phyloP scores from a whole-genome alignment of 2,329 filamentous ascomycete genomes.

The Aureobasidium sp. region DNA sequence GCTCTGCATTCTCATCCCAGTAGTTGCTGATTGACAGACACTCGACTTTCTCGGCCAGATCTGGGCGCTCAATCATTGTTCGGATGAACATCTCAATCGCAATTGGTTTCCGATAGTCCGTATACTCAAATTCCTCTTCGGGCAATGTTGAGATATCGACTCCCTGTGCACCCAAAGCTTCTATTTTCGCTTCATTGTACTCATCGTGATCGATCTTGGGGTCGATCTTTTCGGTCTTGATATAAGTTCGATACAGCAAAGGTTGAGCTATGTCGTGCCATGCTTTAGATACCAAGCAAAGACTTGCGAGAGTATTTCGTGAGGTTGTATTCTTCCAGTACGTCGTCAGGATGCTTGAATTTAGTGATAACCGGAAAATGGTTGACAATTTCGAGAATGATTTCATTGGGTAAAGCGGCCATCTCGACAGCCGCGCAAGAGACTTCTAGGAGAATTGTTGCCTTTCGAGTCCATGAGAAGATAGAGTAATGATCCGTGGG shows the following conservation, averaged over 20 bases:
- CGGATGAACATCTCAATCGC: neutral
- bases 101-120: neutral
- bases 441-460: too few species aligned
- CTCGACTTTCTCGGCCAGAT: neutral
- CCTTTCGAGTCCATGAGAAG: too few species aligned
- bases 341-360: neutral
- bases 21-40: neutral
- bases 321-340: neutral
- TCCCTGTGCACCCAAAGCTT: neutral
- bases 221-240: neutral
- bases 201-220: neutral
- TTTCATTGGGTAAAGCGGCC: neutral
- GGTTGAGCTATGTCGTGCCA: neutral
- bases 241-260: neutral
- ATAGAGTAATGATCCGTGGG: too few species aligned
- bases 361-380: neutral
- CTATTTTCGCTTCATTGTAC: neutral
- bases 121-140: neutral
- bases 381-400: neutral
- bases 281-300: neutral
- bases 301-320: neutral
- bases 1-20: neutral
- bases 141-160: neutral
- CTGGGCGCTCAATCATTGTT: neutral
- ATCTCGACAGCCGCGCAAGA: neutral